Conservation (phyloP, 345 rosid species). For the Salix arbutifolia region DNA sequence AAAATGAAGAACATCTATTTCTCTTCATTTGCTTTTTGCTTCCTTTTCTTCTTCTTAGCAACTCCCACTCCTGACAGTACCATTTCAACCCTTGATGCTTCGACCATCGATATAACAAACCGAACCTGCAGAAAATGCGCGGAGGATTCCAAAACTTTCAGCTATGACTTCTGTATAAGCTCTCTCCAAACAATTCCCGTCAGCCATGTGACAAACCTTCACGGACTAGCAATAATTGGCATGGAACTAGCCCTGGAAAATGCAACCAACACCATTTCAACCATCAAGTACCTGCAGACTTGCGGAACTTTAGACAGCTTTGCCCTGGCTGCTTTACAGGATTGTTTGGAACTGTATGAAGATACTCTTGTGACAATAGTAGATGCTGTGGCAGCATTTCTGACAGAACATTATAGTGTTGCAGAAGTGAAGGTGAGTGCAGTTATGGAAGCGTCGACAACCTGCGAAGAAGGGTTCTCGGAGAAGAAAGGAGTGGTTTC, state of each 20-base stretch:
- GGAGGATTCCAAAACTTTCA: slow-evolving; percentile 27
- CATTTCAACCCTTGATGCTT: background rate
- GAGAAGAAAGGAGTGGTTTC: slow-evolving; percentile 39
- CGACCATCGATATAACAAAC: slow-evolving; percentile 25
- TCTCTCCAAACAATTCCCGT: slow-evolving; percentile 47
- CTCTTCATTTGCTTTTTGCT: background rate
- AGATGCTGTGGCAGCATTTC: slow-evolving; percentile 39
- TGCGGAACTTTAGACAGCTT: slow-evolving; percentile 24
- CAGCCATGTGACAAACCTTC: slow-evolving; percentile 41
- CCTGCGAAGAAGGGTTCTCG: slow-evolving; percentile 53
- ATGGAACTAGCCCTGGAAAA: slow-evolving; percentile 58
- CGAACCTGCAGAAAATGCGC: slow-evolving; percentile 47
- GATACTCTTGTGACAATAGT: slow-evolving; percentile 36
- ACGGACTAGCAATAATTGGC: slow-evolving; percentile 44
- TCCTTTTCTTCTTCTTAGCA: slow-evolving; percentile 11
- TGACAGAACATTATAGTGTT: slow-evolving; percentile 27
- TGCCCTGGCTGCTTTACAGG: slow-evolving; percentile 34
- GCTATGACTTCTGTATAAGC: slow-evolving; percentile 34
- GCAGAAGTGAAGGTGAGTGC: slow-evolving; percentile 42
- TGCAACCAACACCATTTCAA: slow-evolving; percentile 44
- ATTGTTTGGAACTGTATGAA: slow-evolving; percentile 46
- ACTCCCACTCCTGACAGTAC: background rate
- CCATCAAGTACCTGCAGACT: slow-evolving; percentile 29
- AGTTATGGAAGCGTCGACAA: slow-evolving; percentile 44
- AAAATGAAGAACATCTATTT: slow-evolving; percentile 14